These are phyloP conservation scores for Rhodomyrtus tomentosa DNA, from an alignment of 345 rosid genomes.

Conservation along the genomic window DNA sequence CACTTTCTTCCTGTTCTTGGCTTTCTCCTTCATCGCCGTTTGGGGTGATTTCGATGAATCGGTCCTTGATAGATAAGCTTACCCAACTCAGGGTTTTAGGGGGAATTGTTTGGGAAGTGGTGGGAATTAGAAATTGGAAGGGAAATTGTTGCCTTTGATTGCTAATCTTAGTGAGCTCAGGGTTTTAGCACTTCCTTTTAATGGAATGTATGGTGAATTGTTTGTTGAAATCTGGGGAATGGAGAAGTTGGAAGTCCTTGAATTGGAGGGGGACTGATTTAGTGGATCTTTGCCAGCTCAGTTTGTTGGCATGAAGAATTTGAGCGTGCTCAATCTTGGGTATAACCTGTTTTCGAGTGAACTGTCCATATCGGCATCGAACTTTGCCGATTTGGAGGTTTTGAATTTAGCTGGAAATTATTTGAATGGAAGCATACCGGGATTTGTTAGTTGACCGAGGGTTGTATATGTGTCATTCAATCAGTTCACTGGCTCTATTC, in stretches of 20 bases:
- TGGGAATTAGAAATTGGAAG: slow-evolving; percentile 51
- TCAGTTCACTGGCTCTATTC: slow-evolving; percentile 47
- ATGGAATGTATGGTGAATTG: slow-evolving; percentile 54
- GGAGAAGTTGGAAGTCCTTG: slow-evolving; percentile 76
- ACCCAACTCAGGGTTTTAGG: slow-evolving; percentile 59
- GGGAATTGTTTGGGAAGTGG: slow-evolving; percentile 36
- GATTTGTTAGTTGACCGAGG: slow-evolving; percentile 49
- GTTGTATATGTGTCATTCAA: slow-evolving; percentile 54
- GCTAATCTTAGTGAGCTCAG: slow-evolving; percentile 50
- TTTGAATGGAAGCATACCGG: slow-evolving; percentile 63
- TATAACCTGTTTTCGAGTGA: slow-evolving; percentile 52
- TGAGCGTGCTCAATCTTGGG: slow-evolving; percentile 74
- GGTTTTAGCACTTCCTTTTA: slow-evolving; percentile 69
- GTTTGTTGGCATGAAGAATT: slow-evolving; percentile 33
- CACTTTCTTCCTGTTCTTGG: slow-evolving; percentile 1
- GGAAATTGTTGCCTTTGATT: slow-evolving; percentile 41
- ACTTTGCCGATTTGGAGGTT: slow-evolving; percentile 31
- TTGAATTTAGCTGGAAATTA: slow-evolving; percentile 70
- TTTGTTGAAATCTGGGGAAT: slow-evolving; percentile 64
- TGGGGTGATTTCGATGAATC: slow-evolving; percentile 46
- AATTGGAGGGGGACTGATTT: slow-evolving; percentile 66
- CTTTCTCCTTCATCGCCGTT: slow-evolving; percentile 18
- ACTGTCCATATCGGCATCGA: slow-evolving; percentile 34
- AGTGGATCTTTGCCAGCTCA: slow-evolving; percentile 39
- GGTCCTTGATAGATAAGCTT: too few species aligned